Conservation (phyloP, 257 asterid genomes). For the Knoxia roxburghii region DNA sequence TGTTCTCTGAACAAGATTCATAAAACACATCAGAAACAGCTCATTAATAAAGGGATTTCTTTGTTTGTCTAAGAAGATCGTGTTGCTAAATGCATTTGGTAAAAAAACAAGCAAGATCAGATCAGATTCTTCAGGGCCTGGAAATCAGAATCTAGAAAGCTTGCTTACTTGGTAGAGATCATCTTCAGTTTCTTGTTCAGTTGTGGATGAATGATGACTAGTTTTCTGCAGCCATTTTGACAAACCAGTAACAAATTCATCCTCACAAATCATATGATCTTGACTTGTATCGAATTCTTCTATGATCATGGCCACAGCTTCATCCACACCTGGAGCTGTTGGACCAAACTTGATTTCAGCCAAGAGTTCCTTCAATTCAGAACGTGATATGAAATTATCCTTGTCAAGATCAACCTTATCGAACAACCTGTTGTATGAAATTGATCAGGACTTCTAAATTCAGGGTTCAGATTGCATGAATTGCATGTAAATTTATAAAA, state of each 20-base stretch:
- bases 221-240: constrained; percentile 32
- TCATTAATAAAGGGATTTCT: neutral
- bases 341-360: constrained; percentile 33
- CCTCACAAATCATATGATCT: constrained; percentile 37
- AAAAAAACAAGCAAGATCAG: neutral
- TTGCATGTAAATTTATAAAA: no score
- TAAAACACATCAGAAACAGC: neutral
- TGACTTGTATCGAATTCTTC: constrained; percentile 41
- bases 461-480: neutral
- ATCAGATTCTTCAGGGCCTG: no score
- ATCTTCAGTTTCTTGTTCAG: constrained; percentile 25
- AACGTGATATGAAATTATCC: constrained; percentile 33
- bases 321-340: constrained; percentile 25
- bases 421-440: constrained; percentile 37
- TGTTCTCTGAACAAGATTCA: constrained; percentile 39
- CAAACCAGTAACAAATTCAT: constrained; percentile 41
- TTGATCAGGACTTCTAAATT: neutral
- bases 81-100: neutral
- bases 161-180: constrained; percentile 30
- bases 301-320: constrained; percentile 40
- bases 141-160: neutral
- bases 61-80: neutral
- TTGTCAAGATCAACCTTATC: constrained; percentile 36
- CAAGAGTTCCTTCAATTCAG: constrained; percentile 39
- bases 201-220: constrained; percentile 4